Conservation (phyloP, 305 asterid species). For the Plantago lanceolata region DNA sequence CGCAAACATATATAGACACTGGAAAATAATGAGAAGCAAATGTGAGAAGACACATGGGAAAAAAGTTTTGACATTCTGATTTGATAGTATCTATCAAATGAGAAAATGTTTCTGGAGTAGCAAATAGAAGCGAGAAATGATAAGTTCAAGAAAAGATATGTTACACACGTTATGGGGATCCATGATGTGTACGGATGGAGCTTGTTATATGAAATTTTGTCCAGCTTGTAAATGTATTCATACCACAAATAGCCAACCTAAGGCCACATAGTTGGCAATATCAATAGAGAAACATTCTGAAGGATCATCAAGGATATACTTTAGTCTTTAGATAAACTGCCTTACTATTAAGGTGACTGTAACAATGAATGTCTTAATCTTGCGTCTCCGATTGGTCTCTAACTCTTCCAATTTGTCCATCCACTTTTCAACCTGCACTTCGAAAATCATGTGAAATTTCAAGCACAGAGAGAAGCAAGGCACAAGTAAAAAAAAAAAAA, state of each 20-base stretch:
- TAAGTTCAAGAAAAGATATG: not conserved
- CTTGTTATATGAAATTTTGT: constrained; percentile 75
- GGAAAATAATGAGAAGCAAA: constrained; percentile 26
- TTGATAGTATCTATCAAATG: not conserved
- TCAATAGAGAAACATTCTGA: constrained; percentile 9
- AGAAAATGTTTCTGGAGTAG: not conserved
- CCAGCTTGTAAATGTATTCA: constrained; percentile 81
- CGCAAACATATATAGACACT: constrained; percentile 81
- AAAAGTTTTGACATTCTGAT: not conserved
- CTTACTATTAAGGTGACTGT: constrained; percentile 50
- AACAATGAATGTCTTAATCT: constrained; percentile 50
- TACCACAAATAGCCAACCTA: constrained; percentile 66
- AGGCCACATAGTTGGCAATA: constrained; percentile 21
- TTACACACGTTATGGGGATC: constrained; percentile 84
- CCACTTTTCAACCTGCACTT: constrained; percentile 72
- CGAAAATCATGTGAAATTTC: constrained; percentile 19
- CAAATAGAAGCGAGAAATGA: constrained; percentile 2
- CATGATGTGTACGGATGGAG: constrained; percentile 96
- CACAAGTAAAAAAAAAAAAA: constrained; percentile 3
- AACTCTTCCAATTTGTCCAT: constrained; percentile 92
- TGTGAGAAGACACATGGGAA: constrained; percentile 15
- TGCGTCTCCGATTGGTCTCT: constrained; percentile 56
- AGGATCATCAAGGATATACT: constrained; percentile 6
- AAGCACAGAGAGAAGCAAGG: constrained; percentile 9
- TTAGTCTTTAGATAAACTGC: constrained; percentile 7